Percentiles rank a stretch among this genome's conserved stretches.
These are phyloP conservation scores for Trichoderma reesei DNA, from an alignment of 495 filamentous ascomycete species.

Conservation along the genomic window DNA sequence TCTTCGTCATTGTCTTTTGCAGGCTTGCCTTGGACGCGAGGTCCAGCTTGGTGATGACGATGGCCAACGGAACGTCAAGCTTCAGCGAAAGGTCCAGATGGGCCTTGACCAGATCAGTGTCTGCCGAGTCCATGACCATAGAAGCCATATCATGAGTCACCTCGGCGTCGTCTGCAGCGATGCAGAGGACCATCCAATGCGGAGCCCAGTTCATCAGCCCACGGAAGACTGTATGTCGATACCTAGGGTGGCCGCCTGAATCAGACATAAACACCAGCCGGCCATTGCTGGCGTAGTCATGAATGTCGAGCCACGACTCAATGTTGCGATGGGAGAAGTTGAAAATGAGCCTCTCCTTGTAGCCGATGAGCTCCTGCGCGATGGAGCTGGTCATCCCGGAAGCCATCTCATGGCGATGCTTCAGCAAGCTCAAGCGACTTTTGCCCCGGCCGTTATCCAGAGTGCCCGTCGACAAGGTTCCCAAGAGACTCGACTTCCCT, in stretches of 20 bases:
- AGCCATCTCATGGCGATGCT: constrained; percentile 87
- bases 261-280: constrained; percentile 82
- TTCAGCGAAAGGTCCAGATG: constrained; percentile 84
- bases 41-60: constrained; percentile 87
- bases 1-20: constrained; percentile 53
- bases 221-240: constrained; percentile 74
- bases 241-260: constrained; percentile 81
- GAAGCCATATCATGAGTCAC: constrained; percentile 20
- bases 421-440: constrained; percentile 75
- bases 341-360: constrained; percentile 56
- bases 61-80: constrained; percentile 59
- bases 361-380: constrained; percentile 85
- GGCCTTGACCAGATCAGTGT: constrained; percentile 56
- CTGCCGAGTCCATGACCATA: constrained; percentile 39
- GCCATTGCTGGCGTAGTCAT: constrained; percentile 59
- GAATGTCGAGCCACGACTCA: constrained; percentile 90
- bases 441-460: constrained; percentile 89
- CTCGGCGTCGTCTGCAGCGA: constrained; percentile 67
- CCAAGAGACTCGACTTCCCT: constrained; percentile 85
- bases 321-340: constrained; percentile 83
- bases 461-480: constrained; percentile 75
- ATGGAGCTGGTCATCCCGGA: constrained; percentile 91
- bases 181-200: constrained; percentile 83
- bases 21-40: constrained; percentile 64
- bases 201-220: constrained; percentile 93